Base-by-base conservation (phyloP, 768 basidiomycete genomes). In the Pilatotrama ljubarskyi region DNA sequence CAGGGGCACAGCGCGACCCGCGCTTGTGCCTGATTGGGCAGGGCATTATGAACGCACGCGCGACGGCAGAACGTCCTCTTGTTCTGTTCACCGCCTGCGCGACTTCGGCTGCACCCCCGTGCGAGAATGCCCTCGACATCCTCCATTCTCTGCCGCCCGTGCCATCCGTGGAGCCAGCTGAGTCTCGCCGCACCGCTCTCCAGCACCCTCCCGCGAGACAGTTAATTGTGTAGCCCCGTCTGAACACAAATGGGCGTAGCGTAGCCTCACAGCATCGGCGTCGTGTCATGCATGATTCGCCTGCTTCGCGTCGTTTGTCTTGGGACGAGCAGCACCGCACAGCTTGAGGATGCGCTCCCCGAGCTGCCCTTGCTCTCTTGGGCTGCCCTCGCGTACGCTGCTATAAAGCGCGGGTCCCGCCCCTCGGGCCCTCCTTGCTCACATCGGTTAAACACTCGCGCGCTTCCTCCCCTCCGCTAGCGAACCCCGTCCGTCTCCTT, bases 381-480 rank as follows among this genome's bases (percentile, higher is more conserved):
- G 14, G 32, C n/a, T 14, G 32, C 52, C 24, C n/a, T 48, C 42
- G 20, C 26, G 52, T 56, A 43, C 48, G 46, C 61, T 25, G 35
- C 38, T 43, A 44, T 40, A 59, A 48, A 56, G 55, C 58, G 58
- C 63, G 63, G 35, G 43, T 55, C 59, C 55, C 55, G 35, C 58
- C 14, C 32, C 48, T 17, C 54, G 52, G 63, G 55, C 49, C 54
- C 29, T 22, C n/a, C 38, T 25, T 53, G 6, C 54, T 60, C 55
- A 51, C 55, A 55, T 57, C 52, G 55, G 63, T 18, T 57, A 52
- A 52, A 55, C 57, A 32, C 54, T 35, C 38, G 53, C 55, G 62
- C 62, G 63, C 51, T 37, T 55, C 58, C 44, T 32, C 20, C 24
- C 25, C 38, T 36, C 51, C 47, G 42, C 51, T 46, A 44, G 50